Percentiles rank a stretch among this genome's conserved stretches.
These are phyloP conservation scores for Bjerkandera adusta DNA, from an alignment of 1,284 basidiomycete species.

Conservation along the genomic window DNA sequence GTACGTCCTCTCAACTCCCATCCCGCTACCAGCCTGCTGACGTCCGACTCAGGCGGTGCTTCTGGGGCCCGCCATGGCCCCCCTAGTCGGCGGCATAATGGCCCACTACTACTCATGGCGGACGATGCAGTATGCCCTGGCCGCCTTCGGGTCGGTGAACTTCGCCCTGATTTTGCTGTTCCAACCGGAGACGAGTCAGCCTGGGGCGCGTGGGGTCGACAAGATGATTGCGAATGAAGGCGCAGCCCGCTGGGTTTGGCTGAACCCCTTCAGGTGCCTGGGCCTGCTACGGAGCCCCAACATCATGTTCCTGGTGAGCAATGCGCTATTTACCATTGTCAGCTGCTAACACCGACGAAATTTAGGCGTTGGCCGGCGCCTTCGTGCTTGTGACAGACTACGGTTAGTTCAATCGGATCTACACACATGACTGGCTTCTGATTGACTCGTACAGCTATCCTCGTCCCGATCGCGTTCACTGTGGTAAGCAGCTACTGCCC, in stretches of 20 bases:
- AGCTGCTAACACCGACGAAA: neutral
- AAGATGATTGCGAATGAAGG: slow-evolving; percentile 23
- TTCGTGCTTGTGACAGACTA: slow-evolving; percentile 41
- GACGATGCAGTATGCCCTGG: slow-evolving; percentile 55
- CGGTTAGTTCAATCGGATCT: slow-evolving; percentile 29
- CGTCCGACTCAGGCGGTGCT: slow-evolving; percentile 26
- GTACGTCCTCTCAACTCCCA: slow-evolving; percentile 26
- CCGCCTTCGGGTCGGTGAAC: slow-evolving; percentile 44
- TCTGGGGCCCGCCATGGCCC: slow-evolving; percentile 35
- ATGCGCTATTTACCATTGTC: neutral
- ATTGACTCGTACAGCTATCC: slow-evolving; percentile 38
- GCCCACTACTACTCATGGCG: slow-evolving; percentile 70
- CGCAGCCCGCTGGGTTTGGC: slow-evolving; percentile 37
- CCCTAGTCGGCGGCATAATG: slow-evolving; percentile 38
- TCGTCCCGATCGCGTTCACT: slow-evolving; percentile 38
- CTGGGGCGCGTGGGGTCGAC: slow-evolving; percentile 26
- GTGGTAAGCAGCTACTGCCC: slow-evolving; percentile 38
- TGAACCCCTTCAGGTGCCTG: slow-evolving; percentile 61
- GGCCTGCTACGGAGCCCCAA: slow-evolving; percentile 57
- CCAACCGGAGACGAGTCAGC: slow-evolving; percentile 70
- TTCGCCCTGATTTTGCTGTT: slow-evolving; percentile 40
- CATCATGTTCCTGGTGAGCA: slow-evolving; percentile 49
- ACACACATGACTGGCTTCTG: neutral
- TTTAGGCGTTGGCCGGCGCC: slow-evolving; percentile 39
- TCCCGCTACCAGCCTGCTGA: neutral